Base-by-base conservation (phyloP, 768 basidiomycete genomes). In the Rhizopogon roseolus region DNA sequence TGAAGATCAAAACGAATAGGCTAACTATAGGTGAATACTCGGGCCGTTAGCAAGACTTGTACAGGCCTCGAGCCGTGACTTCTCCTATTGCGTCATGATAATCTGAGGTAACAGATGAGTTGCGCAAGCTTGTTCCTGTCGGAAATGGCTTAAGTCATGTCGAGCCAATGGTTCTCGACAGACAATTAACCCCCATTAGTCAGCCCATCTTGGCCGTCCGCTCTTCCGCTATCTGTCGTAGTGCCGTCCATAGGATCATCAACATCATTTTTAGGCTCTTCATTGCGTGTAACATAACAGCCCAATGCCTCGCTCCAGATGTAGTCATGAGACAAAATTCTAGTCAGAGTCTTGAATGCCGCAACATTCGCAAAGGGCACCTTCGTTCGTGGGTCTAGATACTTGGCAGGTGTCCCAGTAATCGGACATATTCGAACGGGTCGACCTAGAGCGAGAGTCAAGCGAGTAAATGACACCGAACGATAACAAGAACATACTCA, bases 331-430 rank as follows among this genome's bases (percentile, higher is more conserved):
- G 71, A 69, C 38, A 93, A 64, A 4, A 93, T 57, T 34, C 70
- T 73, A 28, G 82, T 82, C 46, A 96, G 73, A 7, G 77, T 75
- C 41, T 79, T 67, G 65, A 82, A 97, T 10, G 88, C 91, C 19
- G 71, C 70, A 13, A 79, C 65, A 53, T 86, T 80, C 2, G 91
- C 88, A 67, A 83, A 98, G 0, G 92, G 93, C 6, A 89, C 84
- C 9, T 83, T 83, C 0, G 88, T 86, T 40, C 80, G 73, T 1
- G 94, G 93, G 66, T 97, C 93, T 38, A 81, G 64, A 64, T 98
- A 98, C 42, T 72, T 79, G 0, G 93, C 93, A 4, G 77, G 74
- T 41, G 76, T 76, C 3, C 95, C 95, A 0, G 91, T 95, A 55
- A 98, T 81, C 0, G 81, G 82, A 65, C 94, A 96, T 6, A 67